Evolutionary conservation across 495 filamentous ascomycete species (phyloP).

Genomic region (Talaromyces liani): DNA sequence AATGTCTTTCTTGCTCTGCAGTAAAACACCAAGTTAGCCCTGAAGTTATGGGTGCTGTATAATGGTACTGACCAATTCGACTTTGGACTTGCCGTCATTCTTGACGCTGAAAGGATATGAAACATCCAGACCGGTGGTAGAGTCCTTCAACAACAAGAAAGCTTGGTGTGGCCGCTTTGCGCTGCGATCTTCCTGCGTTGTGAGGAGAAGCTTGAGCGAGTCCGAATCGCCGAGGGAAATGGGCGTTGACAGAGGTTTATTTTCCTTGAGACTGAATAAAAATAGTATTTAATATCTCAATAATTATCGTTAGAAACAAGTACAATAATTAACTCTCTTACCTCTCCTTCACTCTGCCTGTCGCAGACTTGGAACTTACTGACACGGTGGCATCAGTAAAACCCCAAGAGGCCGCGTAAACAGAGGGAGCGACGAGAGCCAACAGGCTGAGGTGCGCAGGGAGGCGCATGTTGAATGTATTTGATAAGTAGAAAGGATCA

Average conservation of each 20-base stretch:
- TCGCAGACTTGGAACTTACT: slow-evolving; percentile 60
- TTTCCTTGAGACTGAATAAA: slow-evolving; percentile 50
- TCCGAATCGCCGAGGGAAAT: slow-evolving; percentile 61
- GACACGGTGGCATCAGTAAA: slow-evolving; percentile 80
- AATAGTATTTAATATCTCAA: background rate
- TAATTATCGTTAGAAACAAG: background rate
- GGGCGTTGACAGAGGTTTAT: slow-evolving; percentile 54
- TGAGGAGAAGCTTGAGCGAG: slow-evolving; percentile 74
- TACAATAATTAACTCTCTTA: background rate
- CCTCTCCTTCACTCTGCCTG: slow-evolving; percentile 5
- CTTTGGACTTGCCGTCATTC: slow-evolving; percentile 75
- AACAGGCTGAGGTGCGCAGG: slow-evolving; percentile 33
- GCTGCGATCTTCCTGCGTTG: slow-evolving; percentile 68
- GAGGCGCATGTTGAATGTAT: slow-evolving; percentile 31
- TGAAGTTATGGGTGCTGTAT: background rate
- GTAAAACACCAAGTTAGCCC: too few species aligned
- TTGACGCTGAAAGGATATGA: slow-evolving; percentile 81
- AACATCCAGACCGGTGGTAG: slow-evolving; percentile 70
- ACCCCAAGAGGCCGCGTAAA: slow-evolving; percentile 69
- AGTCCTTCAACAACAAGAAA: slow-evolving; percentile 75
- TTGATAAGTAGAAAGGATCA: background rate
- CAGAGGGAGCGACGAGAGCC: slow-evolving; percentile 31
- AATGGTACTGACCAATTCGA: slow-evolving; percentile 62
- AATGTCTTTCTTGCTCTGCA: slow-evolving; percentile 74
- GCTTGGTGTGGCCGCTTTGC: slow-evolving; percentile 86